Evolutionary conservation across 805 yeast species (phyloP), one percentile per base, ranked within the genome.

Genomic region (Saturnispora halmiae): DNA sequence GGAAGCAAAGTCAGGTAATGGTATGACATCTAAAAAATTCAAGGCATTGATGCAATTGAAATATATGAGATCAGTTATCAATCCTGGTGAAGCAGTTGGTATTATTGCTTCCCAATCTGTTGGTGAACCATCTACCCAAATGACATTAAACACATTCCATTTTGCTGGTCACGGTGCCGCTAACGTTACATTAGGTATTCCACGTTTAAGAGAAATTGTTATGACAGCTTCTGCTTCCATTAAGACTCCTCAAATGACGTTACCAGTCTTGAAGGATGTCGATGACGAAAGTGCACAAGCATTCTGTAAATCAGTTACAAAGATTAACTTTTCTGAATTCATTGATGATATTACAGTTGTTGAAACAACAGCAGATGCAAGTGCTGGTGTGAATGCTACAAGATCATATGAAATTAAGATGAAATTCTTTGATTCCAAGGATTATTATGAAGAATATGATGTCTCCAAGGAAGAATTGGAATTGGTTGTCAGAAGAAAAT

Each of bases 151-250:
- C 59, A 82, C 94, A 45, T 90, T 90, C 85, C 98, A 92, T 70
- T 92, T 92, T 58, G 99, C 99, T 54, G 99, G 99, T 62, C 98
- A 94, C 68, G 99, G 99, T 77, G 99, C 98, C 44, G 98, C 98
- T 34, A 92, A 92, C 65, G 99, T 92, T 49, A 92, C 99, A 0
- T 73, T 92, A 55, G 99, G 99, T 82, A 92, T 92, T 59, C 99
- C 99, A 31, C 95, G 99, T 77, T 79, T 92, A 85, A 82, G 99
- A 77, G 99, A 92, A 74, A 92, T 92, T 63, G 87, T 92, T 60
- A 92, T 92, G 99, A 94, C 99, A 10, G 99, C 99, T 16, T 85
- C 96, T 45, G 78, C 95, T 18, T 66, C 82, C 36, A 92, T 92
- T 57, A 85, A 86, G 69, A 92, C 99, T n/a, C 99, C 99, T 34